Conservation (phyloP, 1,284 basidiomycete genomes). For the Lignosus rhinocerotis region DNA sequence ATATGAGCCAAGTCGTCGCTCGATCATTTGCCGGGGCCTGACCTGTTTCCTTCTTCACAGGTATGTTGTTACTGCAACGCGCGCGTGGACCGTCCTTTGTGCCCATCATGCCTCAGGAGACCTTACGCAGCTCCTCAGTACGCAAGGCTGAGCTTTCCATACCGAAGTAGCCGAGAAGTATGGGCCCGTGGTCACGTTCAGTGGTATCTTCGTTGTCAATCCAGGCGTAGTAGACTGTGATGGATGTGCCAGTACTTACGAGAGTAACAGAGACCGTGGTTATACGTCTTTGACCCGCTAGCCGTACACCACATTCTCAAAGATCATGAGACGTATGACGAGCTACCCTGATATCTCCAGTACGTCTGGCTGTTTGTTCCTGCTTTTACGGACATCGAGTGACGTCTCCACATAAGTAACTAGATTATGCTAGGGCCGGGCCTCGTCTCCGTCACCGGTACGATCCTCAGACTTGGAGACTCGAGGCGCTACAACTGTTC, state of each 20-base stretch:
- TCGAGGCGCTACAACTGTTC: neutral
- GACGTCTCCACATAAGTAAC: slow-evolving; percentile 1
- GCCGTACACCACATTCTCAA: slow-evolving; percentile 20
- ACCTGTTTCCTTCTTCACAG: slow-evolving; percentile 14
- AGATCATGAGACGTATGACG: slow-evolving; percentile 7
- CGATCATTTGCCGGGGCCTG: slow-evolving; percentile 20
- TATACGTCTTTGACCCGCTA: slow-evolving; percentile 22
- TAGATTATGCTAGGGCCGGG: slow-evolving; percentile 6
- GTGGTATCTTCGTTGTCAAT: slow-evolving; percentile 12
- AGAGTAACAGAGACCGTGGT: slow-evolving; percentile 1
- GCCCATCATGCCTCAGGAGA: slow-evolving; percentile 7
- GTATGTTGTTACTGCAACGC: neutral
- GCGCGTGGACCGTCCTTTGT: neutral
- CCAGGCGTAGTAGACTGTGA: neutral
- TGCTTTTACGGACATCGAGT: no score
- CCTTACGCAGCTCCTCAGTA: slow-evolving; percentile 11
- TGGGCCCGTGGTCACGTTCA: slow-evolving; percentile 14
- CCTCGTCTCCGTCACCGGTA: slow-evolving; percentile 5
- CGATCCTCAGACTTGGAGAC: neutral
- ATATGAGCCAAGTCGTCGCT: slow-evolving; percentile 7
- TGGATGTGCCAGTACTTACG: no score
- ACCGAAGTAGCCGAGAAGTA: slow-evolving; percentile 10
- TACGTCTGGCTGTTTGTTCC: no score
- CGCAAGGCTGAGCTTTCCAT: slow-evolving; percentile 20
- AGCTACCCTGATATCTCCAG: neutral